phyloP scores from a whole-genome alignment of 2,329 filamentous ascomycete genomes.

The Monilinia laxa region DNA sequence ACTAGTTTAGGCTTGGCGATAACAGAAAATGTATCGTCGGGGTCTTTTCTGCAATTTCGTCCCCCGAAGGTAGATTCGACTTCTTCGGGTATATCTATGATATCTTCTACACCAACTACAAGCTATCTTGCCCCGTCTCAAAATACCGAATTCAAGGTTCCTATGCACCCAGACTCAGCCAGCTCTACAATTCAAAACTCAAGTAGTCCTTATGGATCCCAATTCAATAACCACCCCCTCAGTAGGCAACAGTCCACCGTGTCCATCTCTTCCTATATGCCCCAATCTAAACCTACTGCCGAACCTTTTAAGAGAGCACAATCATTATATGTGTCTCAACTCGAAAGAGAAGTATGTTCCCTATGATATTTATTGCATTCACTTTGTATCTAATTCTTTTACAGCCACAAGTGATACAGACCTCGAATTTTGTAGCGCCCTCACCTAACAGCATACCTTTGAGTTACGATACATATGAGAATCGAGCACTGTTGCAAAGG shows the following conservation, averaged over 20 bases:
- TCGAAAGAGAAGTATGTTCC: slow-evolving; percentile 29
- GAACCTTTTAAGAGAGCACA: slow-evolving; percentile 9
- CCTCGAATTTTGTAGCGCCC: not conserved
- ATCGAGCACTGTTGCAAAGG: not conserved
- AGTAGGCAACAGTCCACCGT: slow-evolving; percentile 25
- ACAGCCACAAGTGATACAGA: not conserved
- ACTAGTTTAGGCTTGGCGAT: slow-evolving; percentile 41
- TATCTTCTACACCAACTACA: not conserved
- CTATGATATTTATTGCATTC: not conserved
- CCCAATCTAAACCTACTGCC: slow-evolving; percentile 17
- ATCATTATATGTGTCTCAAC: slow-evolving; percentile 28
- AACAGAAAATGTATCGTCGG: slow-evolving; percentile 29
- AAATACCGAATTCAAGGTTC: slow-evolving; percentile 30
- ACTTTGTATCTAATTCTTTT: not conserved
- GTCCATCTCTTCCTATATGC: slow-evolving; percentile 19
- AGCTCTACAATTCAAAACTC: slow-evolving; percentile 20
- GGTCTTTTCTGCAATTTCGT: slow-evolving; percentile 10
- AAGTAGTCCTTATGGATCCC: slow-evolving; percentile 13
- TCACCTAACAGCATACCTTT: not conserved
- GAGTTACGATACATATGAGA: not conserved
- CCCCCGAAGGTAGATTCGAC: slow-evolving; percentile 6
- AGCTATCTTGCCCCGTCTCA: not conserved
- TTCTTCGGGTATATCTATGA: not conserved
- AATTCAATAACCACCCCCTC: not conserved
- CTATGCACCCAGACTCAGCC: slow-evolving; percentile 26